Base-by-base conservation (phyloP, 805 yeast species). In the Saccharomycopsis sp. region DNA sequence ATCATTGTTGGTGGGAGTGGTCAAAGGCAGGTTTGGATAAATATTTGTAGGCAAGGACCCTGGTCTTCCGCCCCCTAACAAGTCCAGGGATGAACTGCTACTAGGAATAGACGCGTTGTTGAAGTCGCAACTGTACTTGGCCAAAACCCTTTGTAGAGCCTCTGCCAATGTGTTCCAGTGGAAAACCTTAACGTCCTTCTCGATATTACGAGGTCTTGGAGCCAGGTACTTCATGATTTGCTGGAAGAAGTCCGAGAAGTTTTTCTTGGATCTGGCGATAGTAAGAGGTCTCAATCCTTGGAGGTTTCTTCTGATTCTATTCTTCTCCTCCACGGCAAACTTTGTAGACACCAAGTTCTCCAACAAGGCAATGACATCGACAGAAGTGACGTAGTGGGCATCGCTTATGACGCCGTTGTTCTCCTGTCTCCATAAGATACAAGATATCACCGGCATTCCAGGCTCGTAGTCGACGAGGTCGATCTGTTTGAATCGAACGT, bases 151-250 rank as follows among this genome's bases (percentile, higher is more conserved):
- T 24, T 71, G 68, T 54, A 84, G 65, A 0, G 89, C 89, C 34
- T 70, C 73, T 44, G 73, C 77, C 24, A 85, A 69, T 50, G 76
- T 73, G 20, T 67, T 64, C 90, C 90, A 85, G 24, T 73, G 72
- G 64, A 85, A 81, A 2, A 85, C 88, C 65, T 85, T 85, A 60
- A 85, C 78, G 65, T 84, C 87, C 66, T 85, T 85, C 64, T 83
- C 89, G 51, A 85, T 85, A 62, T 83, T 83, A 48, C 90, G 71
- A 3, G 90, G 90, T 62, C 81, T 74, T 1, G 90, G 90, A 57
- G 75, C 75, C 29, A 79, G 79, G 73, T 79, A 84, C 34, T 75
- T 70, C 89, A 85, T 85, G 41, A 85, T 76, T 53, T 77, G 63
- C 66, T 72, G 66, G 66, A 78, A 79, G 54, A 79, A 74, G 24